Evolutionary conservation across 306 rosid species (phyloP), one percentile per base, ranked within the genome.

Genomic region (Argentina anserina): DNA sequence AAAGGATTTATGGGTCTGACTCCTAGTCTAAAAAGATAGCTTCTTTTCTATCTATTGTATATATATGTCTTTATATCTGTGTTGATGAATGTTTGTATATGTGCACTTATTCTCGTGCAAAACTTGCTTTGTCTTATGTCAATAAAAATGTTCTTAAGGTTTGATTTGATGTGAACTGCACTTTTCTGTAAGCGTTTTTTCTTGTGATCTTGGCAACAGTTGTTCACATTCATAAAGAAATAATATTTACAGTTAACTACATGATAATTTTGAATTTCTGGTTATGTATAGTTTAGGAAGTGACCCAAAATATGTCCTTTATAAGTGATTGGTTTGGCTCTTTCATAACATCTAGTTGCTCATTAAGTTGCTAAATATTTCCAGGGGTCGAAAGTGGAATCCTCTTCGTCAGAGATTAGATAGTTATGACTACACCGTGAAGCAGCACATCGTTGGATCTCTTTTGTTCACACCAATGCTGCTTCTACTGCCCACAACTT

Each of bases 371-470:
- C 55, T 78, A 73, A 74, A 13, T 71, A 77, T 77, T 87, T 52
- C 75, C 97, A 91, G 98, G 86, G 97, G 97, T 68, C 95, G 81
- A 69, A 94, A 94, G 84, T 88, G 87, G 96, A 94, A 94, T 83
- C 98, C 97, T 84, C 97, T 91, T 72, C 94, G 96, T 20, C 85
- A 85, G 85, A 89, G 97, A 82, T 80, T 94, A 75, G 98, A 91
- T 83, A 91, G 95, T 80, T 91, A 91, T 79, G 92, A 91, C 80
- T 94, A 94, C 88, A 84, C 87, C 28, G 88, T 91, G 86, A 94
- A 89, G 83, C 96, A 94, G 73, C 97, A 94, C 76, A 76, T 91
- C 59, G 91, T 91, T 60, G 98, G 97, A 79, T 94, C 98, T 69
- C 97, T 89, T 47, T 66, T 94, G 69, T 91, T 91, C 85, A 84